Evolutionary conservation across 352 stramenopile species (phyloP), one percentile per base, ranked within the genome.

Genomic region (Phytophthora citricola): DNA sequence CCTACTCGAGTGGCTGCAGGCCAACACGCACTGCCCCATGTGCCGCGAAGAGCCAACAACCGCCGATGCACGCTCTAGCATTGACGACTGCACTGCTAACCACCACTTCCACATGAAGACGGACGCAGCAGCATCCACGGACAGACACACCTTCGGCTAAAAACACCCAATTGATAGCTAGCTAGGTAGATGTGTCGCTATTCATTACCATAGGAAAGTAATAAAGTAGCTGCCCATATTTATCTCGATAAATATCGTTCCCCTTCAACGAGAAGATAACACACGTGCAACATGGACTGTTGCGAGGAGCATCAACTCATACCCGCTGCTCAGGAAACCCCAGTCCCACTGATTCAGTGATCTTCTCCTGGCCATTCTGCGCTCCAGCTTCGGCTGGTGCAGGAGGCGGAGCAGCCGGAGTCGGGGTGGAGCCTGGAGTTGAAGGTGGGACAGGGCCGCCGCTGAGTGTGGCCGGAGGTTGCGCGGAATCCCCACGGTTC

Each of bases 1-100:
- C 51, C 70, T 95, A 50, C 89, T 95, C 60, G 86, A 93, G 58
- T 95, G 88, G 88, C 70, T 95, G 51, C 83, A 92, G 24, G 80
- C 79, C 59, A 94, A 83, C 71, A 83, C 79, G 1, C 86, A 94
- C 55, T 95, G 88, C 62, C 88, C 88, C 46, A 93, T 95, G 78
- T 95, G 88, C 46, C 84, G 88, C n/a, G 86, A 91, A 49, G 84
- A 94, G 22, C 85, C 87, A 4, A 46, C 29, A 10, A 57, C 40
- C 5, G 17, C 44, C 12, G 27, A 34, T 9, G 46, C 52, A 4
- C 54, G 48, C n/a, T 34, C 24, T 39, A 64, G 48, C 31, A n/a
- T 62, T 39, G 58, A 76, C 20, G 64, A 62, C 2, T 11, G 31
- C 36, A 45, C 36, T 11, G 9, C 39, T 20, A 31, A 58, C 15